Evolutionary conservation across 1,284 basidiomycete genomes (phyloP).

Genomic region (Moesziomyces globuligerus): DNA sequence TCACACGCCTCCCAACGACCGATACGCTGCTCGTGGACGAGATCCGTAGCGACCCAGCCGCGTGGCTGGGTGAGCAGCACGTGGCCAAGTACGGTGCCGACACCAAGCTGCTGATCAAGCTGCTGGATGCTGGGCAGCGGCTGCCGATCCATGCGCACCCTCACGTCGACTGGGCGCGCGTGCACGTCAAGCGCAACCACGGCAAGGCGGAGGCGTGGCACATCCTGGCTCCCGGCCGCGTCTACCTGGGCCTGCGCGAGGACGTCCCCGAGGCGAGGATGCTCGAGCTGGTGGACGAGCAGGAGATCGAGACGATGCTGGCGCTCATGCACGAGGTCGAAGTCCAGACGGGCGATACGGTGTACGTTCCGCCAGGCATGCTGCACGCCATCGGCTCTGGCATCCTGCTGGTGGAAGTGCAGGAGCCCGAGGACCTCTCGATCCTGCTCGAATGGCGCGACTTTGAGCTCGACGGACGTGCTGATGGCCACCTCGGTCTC

Average conservation of each 20-base stretch:
- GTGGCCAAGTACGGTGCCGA: conserved; percentile 26
- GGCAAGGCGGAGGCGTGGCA: conserved; percentile 43
- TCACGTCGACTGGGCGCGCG: conserved; percentile 25
- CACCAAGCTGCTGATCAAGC: conserved; percentile 38
- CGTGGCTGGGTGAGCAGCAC: conserved; percentile 25
- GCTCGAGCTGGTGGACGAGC: conserved; percentile 26
- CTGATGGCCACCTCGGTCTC: conserved; percentile 28
- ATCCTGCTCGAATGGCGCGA: conserved; percentile 37
- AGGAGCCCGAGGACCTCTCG: conserved; percentile 34
- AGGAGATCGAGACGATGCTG: conserved; percentile 30
- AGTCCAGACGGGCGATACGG: conserved; percentile 24
- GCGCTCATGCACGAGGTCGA: conserved; percentile 25
- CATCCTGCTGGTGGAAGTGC: conserved; percentile 31
- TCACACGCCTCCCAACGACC: conserved; percentile 18
- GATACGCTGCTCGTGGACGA: conserved; percentile 29
- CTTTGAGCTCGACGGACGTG: conserved; percentile 21
- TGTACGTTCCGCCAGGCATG: conserved; percentile 38
- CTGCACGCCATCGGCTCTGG: conserved; percentile 36
- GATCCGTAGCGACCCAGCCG: conserved; percentile 10
- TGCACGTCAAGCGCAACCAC: conserved; percentile 25
- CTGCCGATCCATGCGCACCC: conserved; percentile 39
- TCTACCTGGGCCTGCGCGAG: conserved; percentile 22
- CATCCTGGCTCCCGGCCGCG: conserved; percentile 17
- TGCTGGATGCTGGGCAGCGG: conserved; percentile 34
- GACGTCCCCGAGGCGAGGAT: conserved; percentile 7